These are phyloP conservation scores for Sorghum bicolor DNA, from an alignment of 176 grass and related monocot genomes.

Conservation along the genomic window Sorghum_bicolor_NCBIv3 NC_012870.2:5467001-5467500, in stretches of 20 bases:
- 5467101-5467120: not conserved
- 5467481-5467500: slow-evolving; percentile 76
- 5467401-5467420: not conserved
- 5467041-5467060: slow-evolving; percentile 20
- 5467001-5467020: slow-evolving; percentile 92
- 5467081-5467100: not conserved
- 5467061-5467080: not conserved
- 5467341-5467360: slow-evolving; percentile 39
- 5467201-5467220: not conserved
- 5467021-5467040: slow-evolving; percentile 83
- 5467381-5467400: not conserved
- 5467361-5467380: not conserved
- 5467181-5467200: not conserved
- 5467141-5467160: not conserved
- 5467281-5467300: slow-evolving; percentile 35
- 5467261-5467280: not conserved
- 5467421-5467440: slow-evolving; percentile 67
- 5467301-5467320: slow-evolving; percentile 80
- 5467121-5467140: not conserved
- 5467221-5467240: not conserved
- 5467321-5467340: slow-evolving; percentile 85
- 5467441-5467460: slow-evolving; percentile 76
- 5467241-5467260: not conserved
- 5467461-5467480: slow-evolving; percentile 60
- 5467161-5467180: not conserved